Evolutionary conservation across 129 eudicot genomes (phyloP).

Genomic region (Tagetes erecta): DNA sequence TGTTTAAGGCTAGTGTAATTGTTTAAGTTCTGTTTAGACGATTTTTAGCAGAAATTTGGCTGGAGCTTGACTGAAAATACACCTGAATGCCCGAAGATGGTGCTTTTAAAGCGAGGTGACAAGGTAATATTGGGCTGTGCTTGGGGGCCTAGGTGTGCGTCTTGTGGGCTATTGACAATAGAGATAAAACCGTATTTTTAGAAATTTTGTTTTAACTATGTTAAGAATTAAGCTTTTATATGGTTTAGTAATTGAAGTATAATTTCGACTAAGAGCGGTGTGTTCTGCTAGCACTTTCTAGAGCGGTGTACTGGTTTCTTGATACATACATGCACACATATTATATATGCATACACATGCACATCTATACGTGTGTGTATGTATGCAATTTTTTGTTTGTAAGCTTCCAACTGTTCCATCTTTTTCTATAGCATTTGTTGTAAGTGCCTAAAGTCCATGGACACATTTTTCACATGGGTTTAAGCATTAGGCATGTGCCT

Average conservation of each 20-base stretch:
- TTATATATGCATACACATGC: neutral
- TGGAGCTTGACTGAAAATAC: too few relatives aligned
- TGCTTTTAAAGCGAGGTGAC: too few relatives aligned
- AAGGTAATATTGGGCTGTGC: too few relatives aligned
- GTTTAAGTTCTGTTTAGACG: too few relatives aligned
- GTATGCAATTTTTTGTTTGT: neutral
- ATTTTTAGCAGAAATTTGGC: too few relatives aligned
- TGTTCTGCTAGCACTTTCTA: neutral
- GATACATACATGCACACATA: neutral
- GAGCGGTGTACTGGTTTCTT: neutral
- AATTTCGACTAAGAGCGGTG: neutral
- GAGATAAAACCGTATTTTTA: neutral
- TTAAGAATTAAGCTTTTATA: neutral
- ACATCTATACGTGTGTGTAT: neutral
- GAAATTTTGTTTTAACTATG: neutral
- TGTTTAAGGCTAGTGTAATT: too few relatives aligned
- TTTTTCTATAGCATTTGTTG: neutral
- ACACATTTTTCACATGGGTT: neutral
- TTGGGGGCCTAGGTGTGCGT: too few relatives aligned
- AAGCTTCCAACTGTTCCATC: neutral
- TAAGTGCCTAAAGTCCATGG: neutral
- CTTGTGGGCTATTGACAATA: too few relatives aligned
- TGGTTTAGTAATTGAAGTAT: neutral
- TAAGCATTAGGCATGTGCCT: neutral
- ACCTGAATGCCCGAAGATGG: too few relatives aligned